These are phyloP conservation scores for Termitomyces sp. DNA, from an alignment of 768 basidiomycete species.

Conservation along the genomic window DNA sequence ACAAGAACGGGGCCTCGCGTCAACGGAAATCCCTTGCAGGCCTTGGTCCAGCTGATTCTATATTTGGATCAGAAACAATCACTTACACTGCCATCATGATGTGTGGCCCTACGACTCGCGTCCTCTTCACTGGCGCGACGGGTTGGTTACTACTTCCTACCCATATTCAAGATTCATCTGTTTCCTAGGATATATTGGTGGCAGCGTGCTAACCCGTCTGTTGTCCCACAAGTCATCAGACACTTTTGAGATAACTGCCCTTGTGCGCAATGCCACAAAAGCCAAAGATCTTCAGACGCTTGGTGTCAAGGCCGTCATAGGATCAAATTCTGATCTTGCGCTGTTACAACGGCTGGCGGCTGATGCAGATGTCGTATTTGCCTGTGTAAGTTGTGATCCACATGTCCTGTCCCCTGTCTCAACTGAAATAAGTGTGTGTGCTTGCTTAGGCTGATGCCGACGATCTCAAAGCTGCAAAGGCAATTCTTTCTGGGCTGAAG, in stretches of 20 bases:
- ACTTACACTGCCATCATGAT: too few relatives aligned
- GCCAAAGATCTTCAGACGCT: slow-evolving; percentile 27
- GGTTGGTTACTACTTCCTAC: slow-evolving; percentile 22
- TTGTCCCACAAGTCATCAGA: slow-evolving; percentile 38
- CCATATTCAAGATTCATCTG: neutral
- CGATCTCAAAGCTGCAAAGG: slow-evolving; percentile 32
- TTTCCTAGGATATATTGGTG: slow-evolving; percentile 50
- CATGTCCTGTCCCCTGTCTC: neutral
- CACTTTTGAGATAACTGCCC: slow-evolving; percentile 39
- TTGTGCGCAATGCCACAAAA: slow-evolving; percentile 42
- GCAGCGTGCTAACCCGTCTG: slow-evolving; percentile 44
- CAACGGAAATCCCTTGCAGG: too few relatives aligned
- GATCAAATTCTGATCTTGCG: slow-evolving; percentile 34
- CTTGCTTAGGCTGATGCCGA: slow-evolving; percentile 35
- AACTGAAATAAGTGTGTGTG: too few relatives aligned
- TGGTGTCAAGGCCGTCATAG: slow-evolving; percentile 35
- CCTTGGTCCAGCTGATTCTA: too few relatives aligned
- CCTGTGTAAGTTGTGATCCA: slow-evolving; percentile 28
- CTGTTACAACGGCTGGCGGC: slow-evolving; percentile 36
- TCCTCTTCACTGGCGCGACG: slow-evolving; percentile 48
- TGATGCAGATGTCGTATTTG: slow-evolving; percentile 42
- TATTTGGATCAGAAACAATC: too few relatives aligned
- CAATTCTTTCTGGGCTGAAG: slow-evolving; percentile 35
- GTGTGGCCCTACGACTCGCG: too few relatives aligned
- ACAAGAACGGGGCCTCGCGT: too few relatives aligned